Evolutionary conservation across 2,329 filamentous ascomycete genomes (phyloP).

Genomic region (Triangularia verruculosa): DNA sequence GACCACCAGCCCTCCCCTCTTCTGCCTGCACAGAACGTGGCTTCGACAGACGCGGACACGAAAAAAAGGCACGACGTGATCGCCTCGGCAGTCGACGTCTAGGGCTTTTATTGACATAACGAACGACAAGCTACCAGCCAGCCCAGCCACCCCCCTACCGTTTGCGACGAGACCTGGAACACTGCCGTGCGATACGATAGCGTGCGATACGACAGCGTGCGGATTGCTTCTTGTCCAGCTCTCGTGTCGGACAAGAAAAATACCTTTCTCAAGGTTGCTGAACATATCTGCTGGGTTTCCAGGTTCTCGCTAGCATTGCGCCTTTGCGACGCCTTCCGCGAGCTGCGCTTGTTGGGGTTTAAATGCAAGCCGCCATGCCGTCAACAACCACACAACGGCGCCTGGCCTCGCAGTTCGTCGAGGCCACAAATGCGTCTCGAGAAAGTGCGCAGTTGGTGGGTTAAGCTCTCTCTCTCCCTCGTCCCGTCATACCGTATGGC

Average conservation of each 20-base stretch:
- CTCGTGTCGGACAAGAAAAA: neutral
- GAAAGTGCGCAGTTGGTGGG: conserved; percentile 32
- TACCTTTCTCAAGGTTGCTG: too few relatives aligned
- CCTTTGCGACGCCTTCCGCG: neutral
- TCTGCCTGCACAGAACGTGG: neutral
- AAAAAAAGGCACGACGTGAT: conserved; percentile 1
- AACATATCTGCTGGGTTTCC: too few relatives aligned
- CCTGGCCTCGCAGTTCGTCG: conserved; percentile 41
- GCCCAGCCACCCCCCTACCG: neutral
- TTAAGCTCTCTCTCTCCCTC: neutral
- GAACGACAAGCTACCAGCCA: neutral
- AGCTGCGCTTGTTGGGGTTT: neutral
- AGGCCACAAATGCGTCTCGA: conserved; percentile 43
- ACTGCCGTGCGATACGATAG: neutral
- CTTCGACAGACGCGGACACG: neutral
- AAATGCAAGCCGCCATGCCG: conserved; percentile 7
- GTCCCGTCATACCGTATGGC: conserved; percentile 18
- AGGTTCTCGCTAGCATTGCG: too few relatives aligned
- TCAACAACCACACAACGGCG: conserved; percentile 36
- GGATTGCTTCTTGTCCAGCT: neutral
- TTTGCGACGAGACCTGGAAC: neutral
- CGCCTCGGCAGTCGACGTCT: neutral
- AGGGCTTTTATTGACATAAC: neutral
- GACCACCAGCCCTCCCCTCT: conserved; percentile 3
- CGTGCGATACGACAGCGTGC: too few relatives aligned